Base-by-base conservation (phyloP, 2,329 filamentous ascomycete genomes). In the Cladophialophora carrionii region DNA sequence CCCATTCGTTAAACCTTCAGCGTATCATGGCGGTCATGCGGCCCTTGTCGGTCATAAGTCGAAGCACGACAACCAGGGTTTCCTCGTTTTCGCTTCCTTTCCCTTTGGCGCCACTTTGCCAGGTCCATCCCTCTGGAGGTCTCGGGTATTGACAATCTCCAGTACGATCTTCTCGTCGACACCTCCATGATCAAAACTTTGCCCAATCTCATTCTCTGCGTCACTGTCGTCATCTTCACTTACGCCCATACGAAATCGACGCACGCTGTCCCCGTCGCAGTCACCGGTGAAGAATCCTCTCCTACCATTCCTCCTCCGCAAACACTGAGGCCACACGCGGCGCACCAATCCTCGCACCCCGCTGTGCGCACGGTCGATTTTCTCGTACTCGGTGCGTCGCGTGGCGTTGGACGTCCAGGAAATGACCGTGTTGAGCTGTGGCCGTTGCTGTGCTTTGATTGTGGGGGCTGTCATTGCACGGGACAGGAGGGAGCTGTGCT, bases 301-400 rank as follows among this genome's bases (percentile, higher is more conserved):
- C 14, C 78, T 72, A 4, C 71, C 70, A 14, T 74, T 70, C 4
- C 72, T 71, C 12, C 72, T 68, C 32, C 76, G 77, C 62, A 77
- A 77, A 74, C 78, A 79, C 49, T 73, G 72, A 0, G 79, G 79
- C 2, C 78, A 76, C 4, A 80, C 73, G 7, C 75, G 74, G 0
- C 78, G 74, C 75, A 78, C 78, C 6, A 81, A 68, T 2, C 80
- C 78, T 1, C 79, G 75, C 3, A 81, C 68, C 2, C 80, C 79
- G 22, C 73, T 76, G 63, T 73, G 77, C 54, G 77, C 76, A 10
- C 78, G 77, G 72, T 79, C 76, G 81, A 86, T 78, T 84, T 87
- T 72, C 86, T 85, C 75, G 62, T 82, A 81, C 67, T 81, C 79
- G 22, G 74, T 74, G 8, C 77, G 72, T 10, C 80, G 77, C 4